Percentiles rank a stretch among this genome's conserved stretches.
Conservation (phyloP, 1,284 basidiomycete genomes). For the Sanghuangporus baumii region DNA sequence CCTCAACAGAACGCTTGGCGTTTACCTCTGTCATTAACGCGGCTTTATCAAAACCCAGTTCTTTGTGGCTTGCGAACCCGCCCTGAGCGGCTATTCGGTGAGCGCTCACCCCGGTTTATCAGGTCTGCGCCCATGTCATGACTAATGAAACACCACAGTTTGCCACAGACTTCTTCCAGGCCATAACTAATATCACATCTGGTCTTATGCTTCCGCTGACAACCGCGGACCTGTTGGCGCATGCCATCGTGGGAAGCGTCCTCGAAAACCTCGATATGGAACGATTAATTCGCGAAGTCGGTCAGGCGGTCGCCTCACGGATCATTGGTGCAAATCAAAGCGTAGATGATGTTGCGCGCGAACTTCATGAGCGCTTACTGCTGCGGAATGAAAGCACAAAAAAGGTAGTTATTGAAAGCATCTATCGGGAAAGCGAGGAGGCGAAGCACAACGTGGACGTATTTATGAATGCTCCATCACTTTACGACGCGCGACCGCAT, state of each 20-base stretch:
- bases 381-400: slow-evolving; percentile 96
- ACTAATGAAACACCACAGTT: slow-evolving; percentile 44
- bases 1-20: background rate
- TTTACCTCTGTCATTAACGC: background rate
- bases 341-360: slow-evolving; percentile 93
- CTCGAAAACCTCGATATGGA: slow-evolving; percentile 99
- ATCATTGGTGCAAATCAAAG: slow-evolving; percentile 87
- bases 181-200: slow-evolving; percentile 87
- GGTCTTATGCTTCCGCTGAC: slow-evolving; percentile 95
- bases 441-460: slow-evolving; percentile 86
- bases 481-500: slow-evolving; percentile 73
- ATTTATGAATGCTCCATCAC: slow-evolving; percentile 71
- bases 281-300: slow-evolving; percentile 89
- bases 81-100: slow-evolving; percentile 88
- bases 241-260: slow-evolving; percentile 95
- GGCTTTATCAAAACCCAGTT: slow-evolving; percentile 49
- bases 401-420: slow-evolving; percentile 94
- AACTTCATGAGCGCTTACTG: slow-evolving; percentile 87
- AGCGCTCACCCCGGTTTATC: slow-evolving; percentile 27
- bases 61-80: slow-evolving; percentile 98
- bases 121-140: slow-evolving; percentile 22
- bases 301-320: slow-evolving; percentile 87
- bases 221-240: slow-evolving; percentile 92
- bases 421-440: slow-evolving; percentile 88
- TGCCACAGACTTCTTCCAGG: slow-evolving; percentile 94